phyloP scores from a whole-genome alignment of 371 early-diverging fungal genomes.

The Encephalitozoon hellem region DNA sequence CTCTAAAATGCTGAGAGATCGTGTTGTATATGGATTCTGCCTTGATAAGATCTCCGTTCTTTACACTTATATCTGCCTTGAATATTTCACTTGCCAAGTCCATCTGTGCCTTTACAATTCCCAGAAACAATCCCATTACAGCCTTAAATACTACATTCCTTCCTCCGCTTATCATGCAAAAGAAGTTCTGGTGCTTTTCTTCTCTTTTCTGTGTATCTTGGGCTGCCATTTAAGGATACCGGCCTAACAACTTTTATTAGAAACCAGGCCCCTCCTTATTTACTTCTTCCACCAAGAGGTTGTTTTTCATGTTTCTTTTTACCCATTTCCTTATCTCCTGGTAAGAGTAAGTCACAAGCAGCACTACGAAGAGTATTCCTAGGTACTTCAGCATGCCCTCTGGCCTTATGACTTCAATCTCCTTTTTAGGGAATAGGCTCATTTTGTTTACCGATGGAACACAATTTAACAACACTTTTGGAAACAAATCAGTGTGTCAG shows the following conservation, averaged over 20 bases:
- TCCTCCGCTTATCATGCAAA: neutral
- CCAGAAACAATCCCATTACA: neutral
- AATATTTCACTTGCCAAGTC: conserved; percentile 1
- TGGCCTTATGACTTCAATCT: neutral
- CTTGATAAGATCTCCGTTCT: conserved; percentile 6
- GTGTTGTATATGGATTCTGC: conserved; percentile 9
- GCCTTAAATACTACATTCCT: neutral
- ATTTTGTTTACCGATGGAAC: neutral
- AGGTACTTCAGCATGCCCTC: neutral
- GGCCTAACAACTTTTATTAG: neutral
- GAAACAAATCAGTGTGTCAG: neutral
- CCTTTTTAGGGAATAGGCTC: neutral
- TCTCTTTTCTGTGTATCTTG: neutral
- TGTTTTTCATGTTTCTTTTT: neutral
- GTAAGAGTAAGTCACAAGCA: neutral
- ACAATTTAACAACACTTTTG: neutral
- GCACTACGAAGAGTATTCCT: neutral
- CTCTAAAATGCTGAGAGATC: neutral
- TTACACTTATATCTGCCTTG: neutral
- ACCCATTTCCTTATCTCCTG: neutral
- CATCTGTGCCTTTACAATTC: neutral
- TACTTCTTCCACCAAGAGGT: neutral
- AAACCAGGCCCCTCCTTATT: neutral
- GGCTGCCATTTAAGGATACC: neutral
- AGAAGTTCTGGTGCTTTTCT: neutral